Evolutionary conservation across 2,329 filamentous ascomycete species (phyloP).

Genomic region (Curvularia eragrostidis): DNA sequence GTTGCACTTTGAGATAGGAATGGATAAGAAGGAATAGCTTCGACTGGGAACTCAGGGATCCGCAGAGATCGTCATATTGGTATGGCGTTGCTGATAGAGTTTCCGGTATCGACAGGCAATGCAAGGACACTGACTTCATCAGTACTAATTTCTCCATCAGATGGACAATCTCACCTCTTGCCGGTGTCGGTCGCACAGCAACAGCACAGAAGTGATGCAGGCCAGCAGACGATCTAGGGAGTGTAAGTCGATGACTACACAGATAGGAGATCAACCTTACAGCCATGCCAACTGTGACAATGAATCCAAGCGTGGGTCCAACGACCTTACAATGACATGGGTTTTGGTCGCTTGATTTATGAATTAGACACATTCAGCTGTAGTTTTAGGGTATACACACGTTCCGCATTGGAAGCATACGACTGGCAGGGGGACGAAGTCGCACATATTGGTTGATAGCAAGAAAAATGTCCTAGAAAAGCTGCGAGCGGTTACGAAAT

Average conservation of each 20-base stretch:
- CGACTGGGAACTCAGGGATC: not conserved
- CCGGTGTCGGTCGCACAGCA: constrained; percentile 62
- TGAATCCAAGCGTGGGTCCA: constrained; percentile 62
- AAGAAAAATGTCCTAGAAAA: not conserved
- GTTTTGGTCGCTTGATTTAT: constrained; percentile 58
- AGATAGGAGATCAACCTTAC: constrained; percentile 47
- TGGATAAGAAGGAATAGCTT: not conserved
- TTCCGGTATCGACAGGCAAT: constrained; percentile 60
- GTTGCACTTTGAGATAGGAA: not conserved
- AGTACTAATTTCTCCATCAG: constrained; percentile 15
- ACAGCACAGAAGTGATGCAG: constrained; percentile 63
- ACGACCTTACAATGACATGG: constrained; percentile 65
- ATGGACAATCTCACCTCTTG: constrained; percentile 55
- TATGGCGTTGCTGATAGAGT: constrained; percentile 58
- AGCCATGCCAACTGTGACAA: constrained; percentile 57
- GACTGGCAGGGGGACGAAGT: constrained; percentile 57
- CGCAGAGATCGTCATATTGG: constrained; percentile 42
- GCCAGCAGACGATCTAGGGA: constrained; percentile 60
- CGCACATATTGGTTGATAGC: constrained; percentile 23
- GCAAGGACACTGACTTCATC: constrained; percentile 56
- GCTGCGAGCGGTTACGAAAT: not conserved
- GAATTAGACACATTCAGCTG: constrained; percentile 10
- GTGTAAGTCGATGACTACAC: constrained; percentile 14
- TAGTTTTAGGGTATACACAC: constrained; percentile 26
- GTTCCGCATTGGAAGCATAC: constrained; percentile 63